Percentiles rank a stretch among this genome's conserved stretches.
Evolutionary conservation across 306 rosid species (phyloP).

Genomic region (Quercus wislizeni): DNA sequence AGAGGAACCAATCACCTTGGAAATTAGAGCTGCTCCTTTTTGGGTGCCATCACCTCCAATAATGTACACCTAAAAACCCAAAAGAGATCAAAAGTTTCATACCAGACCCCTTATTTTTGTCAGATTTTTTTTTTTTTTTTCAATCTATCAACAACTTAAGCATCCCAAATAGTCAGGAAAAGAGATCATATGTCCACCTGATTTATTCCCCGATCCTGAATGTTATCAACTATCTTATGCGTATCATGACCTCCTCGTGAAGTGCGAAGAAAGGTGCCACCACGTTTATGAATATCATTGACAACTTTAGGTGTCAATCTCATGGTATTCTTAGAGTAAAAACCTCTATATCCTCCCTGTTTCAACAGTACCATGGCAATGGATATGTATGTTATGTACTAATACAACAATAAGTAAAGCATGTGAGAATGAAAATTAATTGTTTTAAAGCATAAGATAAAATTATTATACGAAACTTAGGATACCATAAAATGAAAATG

Average conservation of each 20-base stretch:
- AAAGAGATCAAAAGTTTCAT: slow-evolving; percentile 19
- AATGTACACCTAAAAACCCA: slow-evolving; percentile 63
- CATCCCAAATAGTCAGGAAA: slow-evolving; percentile 11
- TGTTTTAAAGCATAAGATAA: not conserved
- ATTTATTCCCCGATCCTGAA: slow-evolving; percentile 87
- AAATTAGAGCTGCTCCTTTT: slow-evolving; percentile 79
- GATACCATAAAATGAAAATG: not conserved
- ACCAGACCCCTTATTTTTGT: not conserved
- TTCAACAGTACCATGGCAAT: slow-evolving; percentile 19
- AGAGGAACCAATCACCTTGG: slow-evolving; percentile 56
- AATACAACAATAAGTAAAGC: not conserved
- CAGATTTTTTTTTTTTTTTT: not conserved
- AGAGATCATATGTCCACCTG: slow-evolving; percentile 49
- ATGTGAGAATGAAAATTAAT: not conserved
- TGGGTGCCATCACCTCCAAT: slow-evolving; percentile 99
- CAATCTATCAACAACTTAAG: not conserved
- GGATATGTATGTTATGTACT: not conserved
- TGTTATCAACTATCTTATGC: slow-evolving; percentile 90
- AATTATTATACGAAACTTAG: not conserved
- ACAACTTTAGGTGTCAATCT: slow-evolving; percentile 79
- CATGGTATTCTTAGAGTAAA: slow-evolving; percentile 81
- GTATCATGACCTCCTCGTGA: slow-evolving; percentile 99
- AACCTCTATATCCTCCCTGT: slow-evolving; percentile 90
- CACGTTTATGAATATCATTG: slow-evolving; percentile 79
- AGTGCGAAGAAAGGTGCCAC: slow-evolving; percentile 89